Evolutionary conservation across 1,139 yeast species (phyloP).

Genomic region (Pichia sp.): DNA sequence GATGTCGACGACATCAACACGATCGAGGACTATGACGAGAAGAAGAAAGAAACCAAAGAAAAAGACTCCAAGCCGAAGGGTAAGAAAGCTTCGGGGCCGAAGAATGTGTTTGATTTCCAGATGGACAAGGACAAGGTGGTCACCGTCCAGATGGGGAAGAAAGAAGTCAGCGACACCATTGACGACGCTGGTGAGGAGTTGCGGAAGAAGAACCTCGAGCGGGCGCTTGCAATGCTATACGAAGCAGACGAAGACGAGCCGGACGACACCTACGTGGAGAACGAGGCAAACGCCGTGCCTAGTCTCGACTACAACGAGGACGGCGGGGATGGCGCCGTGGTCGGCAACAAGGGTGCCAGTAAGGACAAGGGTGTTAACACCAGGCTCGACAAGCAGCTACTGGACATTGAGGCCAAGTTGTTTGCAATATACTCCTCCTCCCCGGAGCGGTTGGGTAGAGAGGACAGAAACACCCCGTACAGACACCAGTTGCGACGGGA

Average conservation of each 20-base stretch:
- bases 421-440: slow-evolving; percentile 55
- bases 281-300: slow-evolving; percentile 42
- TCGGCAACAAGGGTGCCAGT: slow-evolving; percentile 8
- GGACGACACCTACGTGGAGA: slow-evolving; percentile 81
- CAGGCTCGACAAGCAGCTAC: slow-evolving; percentile 20
- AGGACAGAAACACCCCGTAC: slow-evolving; percentile 45
- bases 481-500: slow-evolving; percentile 50
- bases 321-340: not conserved
- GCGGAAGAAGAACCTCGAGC: slow-evolving; percentile 54
- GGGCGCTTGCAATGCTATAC: slow-evolving; percentile 62
- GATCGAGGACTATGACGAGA: slow-evolving; percentile 23
- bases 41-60: not conserved
- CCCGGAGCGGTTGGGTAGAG: slow-evolving; percentile 48
- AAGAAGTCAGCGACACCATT: slow-evolving; percentile 20
- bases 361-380: slow-evolving; percentile 11
- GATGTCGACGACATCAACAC: slow-evolving; percentile 42
- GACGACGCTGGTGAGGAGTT: slow-evolving; percentile 36
- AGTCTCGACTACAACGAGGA: slow-evolving; percentile 23
- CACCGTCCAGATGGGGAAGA: slow-evolving; percentile 33
- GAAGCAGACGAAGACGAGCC: slow-evolving; percentile 76
- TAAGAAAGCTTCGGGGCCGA: slow-evolving; percentile 4
- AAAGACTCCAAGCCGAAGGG: not conserved
- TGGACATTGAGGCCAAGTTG: slow-evolving; percentile 47
- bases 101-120: slow-evolving; percentile 18
- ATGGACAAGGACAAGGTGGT: slow-evolving; percentile 15